Base-by-base conservation (phyloP, 106 monocot species). In the Dioscorea alata region DNA sequence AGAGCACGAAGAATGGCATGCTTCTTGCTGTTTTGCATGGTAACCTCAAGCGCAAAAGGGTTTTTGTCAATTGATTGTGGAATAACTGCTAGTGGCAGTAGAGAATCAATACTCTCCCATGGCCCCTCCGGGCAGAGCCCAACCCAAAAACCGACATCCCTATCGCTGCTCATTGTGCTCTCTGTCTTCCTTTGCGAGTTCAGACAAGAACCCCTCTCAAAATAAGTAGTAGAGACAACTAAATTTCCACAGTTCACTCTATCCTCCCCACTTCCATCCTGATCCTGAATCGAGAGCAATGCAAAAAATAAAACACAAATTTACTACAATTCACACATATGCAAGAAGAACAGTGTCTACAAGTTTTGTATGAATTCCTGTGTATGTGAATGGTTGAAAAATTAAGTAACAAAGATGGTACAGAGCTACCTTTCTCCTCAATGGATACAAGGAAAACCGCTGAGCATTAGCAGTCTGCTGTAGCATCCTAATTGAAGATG, bases 1-100 rank as follows among this genome's bases (percentile, higher is more conserved):
- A 92, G 87, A 71, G 92, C 74, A 63, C 92, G 86, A 54, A 97
- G 78, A 59, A 81, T 75, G 34, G 86, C 91, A 83, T 92, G 91
- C 68, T 89, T 97, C 70, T 78, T 83, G 48, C 85, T 86, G 77
- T 87, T 85, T 58, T 57, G 84, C 80, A 92, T 83, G 25, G 71
- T 49, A 52, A 97, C 87, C 72, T 97, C 97, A 77, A 92, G 81
- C 19, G 89, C 92, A 65, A 97, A 87, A 50, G 72, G 61, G 35
- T 79, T 84, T 68, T 70, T 76, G 52, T 89, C 69, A 35, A 97
- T 69, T 56, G 74, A 81, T 70, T 89, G 92, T 16, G 97, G 92
- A 60, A 83, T 57, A 60, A 86, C 69, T 66, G 85, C 66, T 63
- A 87, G 62, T 57, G 97, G 84, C 19, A 97, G 70, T 69, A 87